phyloP scores from a whole-genome alignment of 257 asterid genomes.

The Vinca minor region DNA sequence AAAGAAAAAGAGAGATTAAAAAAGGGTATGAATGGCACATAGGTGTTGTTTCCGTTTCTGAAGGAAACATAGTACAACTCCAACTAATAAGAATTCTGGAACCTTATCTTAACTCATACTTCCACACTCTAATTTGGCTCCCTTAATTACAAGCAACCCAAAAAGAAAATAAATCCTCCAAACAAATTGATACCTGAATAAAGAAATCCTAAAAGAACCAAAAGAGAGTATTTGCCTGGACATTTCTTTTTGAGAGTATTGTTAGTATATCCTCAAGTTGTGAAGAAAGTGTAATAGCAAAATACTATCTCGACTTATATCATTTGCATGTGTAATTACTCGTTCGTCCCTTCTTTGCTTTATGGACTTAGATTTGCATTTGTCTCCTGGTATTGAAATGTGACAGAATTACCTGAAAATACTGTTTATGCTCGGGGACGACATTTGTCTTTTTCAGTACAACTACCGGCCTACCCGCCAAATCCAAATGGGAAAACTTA shows the following conservation, averaged over 20 bases:
- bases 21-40: background rate
- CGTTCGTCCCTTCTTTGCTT: background rate
- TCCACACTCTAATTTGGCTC: too few species aligned
- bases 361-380: background rate
- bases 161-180: background rate
- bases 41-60: background rate
- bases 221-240: too few species aligned
- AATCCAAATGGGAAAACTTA: constrained; percentile 78
- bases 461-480: constrained; percentile 83
- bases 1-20: constrained; percentile 5
- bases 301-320: background rate
- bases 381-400: background rate
- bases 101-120: too few species aligned
- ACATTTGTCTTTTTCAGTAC: constrained; percentile 72
- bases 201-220: background rate
- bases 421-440: constrained; percentile 85
- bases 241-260: background rate
- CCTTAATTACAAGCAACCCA: too few species aligned
- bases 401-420: constrained; percentile 66
- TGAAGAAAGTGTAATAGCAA: background rate
- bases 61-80: background rate
- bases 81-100: too few species aligned
- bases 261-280: background rate
- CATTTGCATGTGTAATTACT: background rate
- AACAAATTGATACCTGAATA: background rate